Evolutionary conservation across 2,329 filamentous ascomycete species (phyloP).

Genomic region (Aspergillus felis): DNA sequence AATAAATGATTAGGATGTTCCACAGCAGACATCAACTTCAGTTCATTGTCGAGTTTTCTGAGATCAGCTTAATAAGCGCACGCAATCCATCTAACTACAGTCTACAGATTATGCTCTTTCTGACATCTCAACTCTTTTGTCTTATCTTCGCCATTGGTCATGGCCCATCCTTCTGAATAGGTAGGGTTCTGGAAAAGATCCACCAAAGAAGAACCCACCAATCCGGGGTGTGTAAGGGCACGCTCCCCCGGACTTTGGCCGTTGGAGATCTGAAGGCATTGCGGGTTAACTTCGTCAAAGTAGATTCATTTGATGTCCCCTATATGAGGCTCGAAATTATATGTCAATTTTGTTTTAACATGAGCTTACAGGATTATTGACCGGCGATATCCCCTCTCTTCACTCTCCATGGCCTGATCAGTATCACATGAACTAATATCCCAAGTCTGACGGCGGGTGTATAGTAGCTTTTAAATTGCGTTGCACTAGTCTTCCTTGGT

Average conservation of each 20-base stretch:
- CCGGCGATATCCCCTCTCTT: not conserved
- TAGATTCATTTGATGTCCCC: not conserved
- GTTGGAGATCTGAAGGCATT: not conserved
- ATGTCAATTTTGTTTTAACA: not conserved
- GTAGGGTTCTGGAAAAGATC: not conserved
- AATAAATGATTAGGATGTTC: not conserved
- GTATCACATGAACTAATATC: too few relatives aligned
- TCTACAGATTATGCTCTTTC: not conserved
- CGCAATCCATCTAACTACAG: too few relatives aligned
- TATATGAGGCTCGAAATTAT: not conserved
- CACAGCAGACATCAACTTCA: not conserved
- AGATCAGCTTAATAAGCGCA: too few relatives aligned
- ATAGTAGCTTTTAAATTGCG: not conserved
- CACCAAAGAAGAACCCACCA: not conserved
- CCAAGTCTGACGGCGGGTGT: not conserved
- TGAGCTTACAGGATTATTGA: not conserved
- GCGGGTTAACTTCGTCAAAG: too few relatives aligned
- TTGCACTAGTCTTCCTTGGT: not conserved
- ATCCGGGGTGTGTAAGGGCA: not conserved
- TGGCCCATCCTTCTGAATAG: too few relatives aligned
- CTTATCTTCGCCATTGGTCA: not conserved
- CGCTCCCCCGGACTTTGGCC: not conserved
- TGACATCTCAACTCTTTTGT: not conserved
- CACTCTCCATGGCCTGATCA: not conserved
- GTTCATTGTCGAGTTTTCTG: not conserved